phyloP scores from a whole-genome alignment of 257 asterid species.

The Solanum sparsipilum region DNA sequence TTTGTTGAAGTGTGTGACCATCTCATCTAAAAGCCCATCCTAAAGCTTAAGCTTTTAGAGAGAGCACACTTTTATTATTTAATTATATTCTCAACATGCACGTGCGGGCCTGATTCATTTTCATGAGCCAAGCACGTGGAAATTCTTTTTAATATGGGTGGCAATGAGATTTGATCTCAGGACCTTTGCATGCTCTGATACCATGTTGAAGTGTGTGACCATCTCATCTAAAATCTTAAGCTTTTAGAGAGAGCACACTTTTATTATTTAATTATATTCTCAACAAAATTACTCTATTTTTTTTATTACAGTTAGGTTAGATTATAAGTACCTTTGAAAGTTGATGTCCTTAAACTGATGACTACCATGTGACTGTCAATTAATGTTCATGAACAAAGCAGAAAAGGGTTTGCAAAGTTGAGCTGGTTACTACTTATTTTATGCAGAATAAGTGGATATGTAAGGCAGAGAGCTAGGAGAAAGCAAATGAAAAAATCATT shows the following conservation, averaged over 20 bases:
- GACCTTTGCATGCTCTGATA: neutral
- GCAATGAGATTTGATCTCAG: neutral
- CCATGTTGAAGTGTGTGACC: neutral
- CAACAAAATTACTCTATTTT: neutral
- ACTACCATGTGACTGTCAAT: neutral
- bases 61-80: neutral
- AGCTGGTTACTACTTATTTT: neutral
- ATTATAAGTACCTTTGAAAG: neutral
- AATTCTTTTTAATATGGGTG: neutral
- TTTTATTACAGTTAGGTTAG: neutral
- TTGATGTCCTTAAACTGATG: neutral
- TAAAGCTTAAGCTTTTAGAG: neutral
- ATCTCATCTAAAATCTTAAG: neutral
- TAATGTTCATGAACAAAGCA: neutral
- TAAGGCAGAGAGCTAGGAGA: neutral
- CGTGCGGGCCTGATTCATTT: neutral
- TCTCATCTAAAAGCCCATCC: too few species aligned
- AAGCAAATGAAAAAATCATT: neutral
- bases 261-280: too few species aligned
- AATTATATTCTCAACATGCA: neutral
- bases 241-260: neutral
- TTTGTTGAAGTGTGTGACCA: neutral
- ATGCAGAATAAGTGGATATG: neutral
- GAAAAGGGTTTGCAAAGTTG: neutral
- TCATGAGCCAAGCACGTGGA: neutral